A percentile compares a stretch with the other conserved stretches of the same genome.
phyloP scores from a whole-genome alignment of 2,329 filamentous ascomycete species.

The Dichotomopilus funicola region DNA sequence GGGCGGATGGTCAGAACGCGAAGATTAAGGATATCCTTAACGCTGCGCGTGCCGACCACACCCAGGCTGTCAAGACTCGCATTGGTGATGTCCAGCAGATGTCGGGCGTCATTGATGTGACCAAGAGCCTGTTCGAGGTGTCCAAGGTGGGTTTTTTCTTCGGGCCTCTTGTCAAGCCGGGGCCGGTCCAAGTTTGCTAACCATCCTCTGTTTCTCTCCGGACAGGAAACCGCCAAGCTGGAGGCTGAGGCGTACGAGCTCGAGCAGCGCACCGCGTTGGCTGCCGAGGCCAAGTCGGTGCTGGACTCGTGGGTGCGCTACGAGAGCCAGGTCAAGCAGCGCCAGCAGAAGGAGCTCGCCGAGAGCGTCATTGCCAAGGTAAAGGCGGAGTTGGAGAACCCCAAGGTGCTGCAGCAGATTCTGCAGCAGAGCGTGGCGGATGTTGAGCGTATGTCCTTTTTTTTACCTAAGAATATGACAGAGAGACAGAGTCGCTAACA shows the following conservation, averaged over 20 bases:
- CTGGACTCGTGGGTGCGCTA: constrained; percentile 99
- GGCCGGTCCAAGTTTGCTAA: constrained; percentile 6
- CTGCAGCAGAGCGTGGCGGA: constrained; percentile 93
- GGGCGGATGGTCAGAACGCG: constrained; percentile 80
- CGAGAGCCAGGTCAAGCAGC: constrained; percentile 96
- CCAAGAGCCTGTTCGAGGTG: constrained; percentile 93
- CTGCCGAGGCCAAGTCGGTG: constrained; percentile 86
- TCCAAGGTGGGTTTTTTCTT: constrained; percentile 67
- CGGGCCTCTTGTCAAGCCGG: constrained; percentile 3
- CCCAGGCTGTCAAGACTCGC: constrained; percentile 85
- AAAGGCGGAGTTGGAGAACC: constrained; percentile 97
- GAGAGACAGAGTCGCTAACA: constrained; percentile 30
- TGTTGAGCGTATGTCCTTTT: constrained; percentile 70
- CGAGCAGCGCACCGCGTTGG: constrained; percentile 90
- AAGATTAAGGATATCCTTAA: constrained; percentile 96
- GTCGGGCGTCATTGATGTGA: constrained; percentile 88
- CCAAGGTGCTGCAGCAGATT: constrained; percentile 95
- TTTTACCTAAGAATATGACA: not conserved
- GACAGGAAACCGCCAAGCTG: constrained; percentile 88
- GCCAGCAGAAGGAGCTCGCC: constrained; percentile 94
- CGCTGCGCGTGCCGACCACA: constrained; percentile 89
- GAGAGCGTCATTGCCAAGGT: constrained; percentile 94
- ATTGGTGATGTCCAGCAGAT: constrained; percentile 95
- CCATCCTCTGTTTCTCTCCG: not conserved
- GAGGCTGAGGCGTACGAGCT: constrained; percentile 96